phyloP scores from a whole-genome alignment of 768 basidiomycete species.

The Termitomyces sp. region DNA sequence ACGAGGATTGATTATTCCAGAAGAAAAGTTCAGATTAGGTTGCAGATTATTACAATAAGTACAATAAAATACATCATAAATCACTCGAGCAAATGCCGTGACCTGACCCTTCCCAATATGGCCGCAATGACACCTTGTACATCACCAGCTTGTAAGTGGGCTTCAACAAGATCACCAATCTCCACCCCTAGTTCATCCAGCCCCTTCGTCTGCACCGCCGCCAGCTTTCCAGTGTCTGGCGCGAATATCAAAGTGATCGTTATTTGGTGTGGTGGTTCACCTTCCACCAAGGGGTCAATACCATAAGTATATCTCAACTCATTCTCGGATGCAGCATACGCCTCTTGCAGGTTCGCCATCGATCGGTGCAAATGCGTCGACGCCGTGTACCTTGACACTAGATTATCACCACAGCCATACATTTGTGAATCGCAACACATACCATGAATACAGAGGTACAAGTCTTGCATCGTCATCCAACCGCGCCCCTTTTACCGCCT shows the following conservation, averaged over 20 bases:
- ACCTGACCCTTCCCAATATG: constrained; percentile 44
- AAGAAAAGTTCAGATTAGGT: not conserved
- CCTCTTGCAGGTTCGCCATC: constrained; percentile 54
- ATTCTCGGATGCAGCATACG: constrained; percentile 63
- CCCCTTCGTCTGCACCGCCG: constrained; percentile 50
- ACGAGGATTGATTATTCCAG: not conserved
- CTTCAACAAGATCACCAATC: constrained; percentile 53
- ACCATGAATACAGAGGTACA: constrained; percentile 69
- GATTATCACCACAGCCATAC: not conserved
- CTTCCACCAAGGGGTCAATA: constrained; percentile 23
- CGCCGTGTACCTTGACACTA: constrained; percentile 56
- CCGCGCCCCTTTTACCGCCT: constrained; percentile 51
- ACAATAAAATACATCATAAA: not conserved
- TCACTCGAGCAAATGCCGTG: constrained; percentile 1
- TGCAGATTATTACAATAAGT: not conserved
- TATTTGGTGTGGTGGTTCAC: constrained; percentile 28
- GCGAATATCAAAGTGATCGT: constrained; percentile 60
- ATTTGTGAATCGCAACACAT: constrained; percentile 13
- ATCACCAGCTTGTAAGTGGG: constrained; percentile 60
- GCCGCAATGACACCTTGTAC: constrained; percentile 60
- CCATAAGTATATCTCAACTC: constrained; percentile 69
- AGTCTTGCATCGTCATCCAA: constrained; percentile 61
- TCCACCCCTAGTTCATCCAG: constrained; percentile 48
- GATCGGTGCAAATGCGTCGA: constrained; percentile 62
- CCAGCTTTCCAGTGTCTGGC: constrained; percentile 63